phyloP scores from a whole-genome alignment of 2,329 filamentous ascomycete genomes.

The Aureobasidium sp. region DNA sequence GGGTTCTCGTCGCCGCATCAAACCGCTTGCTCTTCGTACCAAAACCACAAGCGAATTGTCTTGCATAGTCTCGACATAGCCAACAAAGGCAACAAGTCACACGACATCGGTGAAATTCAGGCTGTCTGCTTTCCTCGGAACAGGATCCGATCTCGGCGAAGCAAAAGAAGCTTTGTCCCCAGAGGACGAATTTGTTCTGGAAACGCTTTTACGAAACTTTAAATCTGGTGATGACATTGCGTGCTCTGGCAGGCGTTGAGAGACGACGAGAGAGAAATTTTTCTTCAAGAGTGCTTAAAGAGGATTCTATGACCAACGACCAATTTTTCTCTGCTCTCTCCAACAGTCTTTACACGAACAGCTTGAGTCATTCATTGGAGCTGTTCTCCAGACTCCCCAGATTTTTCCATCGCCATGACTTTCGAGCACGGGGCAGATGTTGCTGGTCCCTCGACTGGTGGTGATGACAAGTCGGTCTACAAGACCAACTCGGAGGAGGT shows the following conservation, averaged over 20 bases:
- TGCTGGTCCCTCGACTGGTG: not conserved
- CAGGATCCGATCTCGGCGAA: not conserved
- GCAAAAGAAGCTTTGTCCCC: not conserved
- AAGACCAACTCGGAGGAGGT: conserved; percentile 4
- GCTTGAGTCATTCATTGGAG: not conserved
- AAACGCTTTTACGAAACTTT: conserved; percentile 1
- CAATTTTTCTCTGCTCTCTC: not conserved
- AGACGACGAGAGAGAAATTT: not conserved
- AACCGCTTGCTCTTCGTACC: not conserved
- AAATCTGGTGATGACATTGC: conserved; percentile 8
- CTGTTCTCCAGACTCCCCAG: not conserved
- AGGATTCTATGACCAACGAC: conserved; percentile 1
- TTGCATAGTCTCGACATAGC: not conserved
- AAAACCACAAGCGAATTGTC: not conserved
- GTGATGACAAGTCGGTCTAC: conserved; percentile 8
- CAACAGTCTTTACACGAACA: not conserved
- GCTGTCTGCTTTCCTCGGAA: not conserved
- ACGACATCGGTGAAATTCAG: not conserved
- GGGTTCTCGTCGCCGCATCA: not conserved
- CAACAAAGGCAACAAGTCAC: not conserved
- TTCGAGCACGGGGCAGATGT: conserved; percentile 10
- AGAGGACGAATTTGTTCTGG: not conserved
- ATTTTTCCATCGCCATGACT: not conserved
- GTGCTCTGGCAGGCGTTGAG: conserved; percentile 4
- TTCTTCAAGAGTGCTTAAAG: not conserved